These are phyloP conservation scores for Umbelopsis sp. DNA, from an alignment of 192 early-diverging fungal species.

Conservation along the genomic window DNA sequence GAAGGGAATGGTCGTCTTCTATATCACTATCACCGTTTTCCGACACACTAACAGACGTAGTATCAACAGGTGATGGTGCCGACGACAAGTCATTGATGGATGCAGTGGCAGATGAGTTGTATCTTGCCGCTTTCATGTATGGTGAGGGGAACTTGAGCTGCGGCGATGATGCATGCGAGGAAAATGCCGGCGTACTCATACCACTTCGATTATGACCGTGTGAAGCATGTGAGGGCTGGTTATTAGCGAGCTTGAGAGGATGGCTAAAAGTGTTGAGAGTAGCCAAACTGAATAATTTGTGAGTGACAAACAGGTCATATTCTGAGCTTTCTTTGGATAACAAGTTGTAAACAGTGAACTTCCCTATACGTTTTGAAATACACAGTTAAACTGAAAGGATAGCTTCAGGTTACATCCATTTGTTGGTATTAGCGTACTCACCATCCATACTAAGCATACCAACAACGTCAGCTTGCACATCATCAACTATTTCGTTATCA, in stretches of 20 bases:
- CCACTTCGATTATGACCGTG: not conserved
- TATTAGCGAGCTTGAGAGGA: not conserved
- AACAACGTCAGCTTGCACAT: slow-evolving; percentile 41
- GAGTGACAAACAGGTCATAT: slow-evolving; percentile 54
- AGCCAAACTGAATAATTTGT: slow-evolving; percentile 57
- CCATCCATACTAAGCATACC: slow-evolving; percentile 62
- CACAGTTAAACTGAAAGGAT: too few relatives aligned
- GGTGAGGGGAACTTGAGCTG: slow-evolving; percentile 1
- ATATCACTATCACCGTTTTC: slow-evolving; percentile 8
- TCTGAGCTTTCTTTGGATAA: slow-evolving; percentile 41
- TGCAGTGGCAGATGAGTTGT: not conserved
- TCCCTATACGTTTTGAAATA: slow-evolving; percentile 30
- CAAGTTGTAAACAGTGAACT: slow-evolving; percentile 53
- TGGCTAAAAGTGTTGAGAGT: slow-evolving; percentile 42
- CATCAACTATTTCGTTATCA: slow-evolving; percentile 1
- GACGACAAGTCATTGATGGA: not conserved
- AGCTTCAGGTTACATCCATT: too few relatives aligned
- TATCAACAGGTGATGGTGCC: not conserved
- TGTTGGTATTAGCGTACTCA: too few relatives aligned
- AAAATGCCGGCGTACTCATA: not conserved
- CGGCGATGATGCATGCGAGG: slow-evolving; percentile 6
- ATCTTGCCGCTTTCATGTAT: not conserved
- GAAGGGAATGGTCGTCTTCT: not conserved
- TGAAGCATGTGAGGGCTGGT: not conserved
- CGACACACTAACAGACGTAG: not conserved